phyloP scores from a whole-genome alignment of 441 rosid species.

The Kokia cookei region DNA sequence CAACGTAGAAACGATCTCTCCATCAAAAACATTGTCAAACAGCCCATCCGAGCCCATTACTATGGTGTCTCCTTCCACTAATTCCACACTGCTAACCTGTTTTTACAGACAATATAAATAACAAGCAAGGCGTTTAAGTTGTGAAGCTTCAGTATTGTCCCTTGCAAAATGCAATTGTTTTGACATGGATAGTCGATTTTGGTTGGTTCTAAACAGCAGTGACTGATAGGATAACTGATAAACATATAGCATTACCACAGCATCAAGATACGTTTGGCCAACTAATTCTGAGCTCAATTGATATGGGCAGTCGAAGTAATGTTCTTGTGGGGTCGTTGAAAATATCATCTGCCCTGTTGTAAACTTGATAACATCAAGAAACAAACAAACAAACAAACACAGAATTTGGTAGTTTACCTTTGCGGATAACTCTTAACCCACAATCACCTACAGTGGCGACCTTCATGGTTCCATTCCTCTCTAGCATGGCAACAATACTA shows the following conservation, averaged over 20 bases:
- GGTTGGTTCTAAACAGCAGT: not conserved
- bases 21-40: constrained; percentile 75
- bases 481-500: constrained; percentile 85
- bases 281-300: constrained; percentile 78
- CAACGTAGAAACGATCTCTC: constrained; percentile 60
- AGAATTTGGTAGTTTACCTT: constrained; percentile 33
- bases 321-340: constrained; percentile 81
- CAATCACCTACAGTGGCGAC: constrained; percentile 87
- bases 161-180: not conserved
- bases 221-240: constrained; percentile 1
- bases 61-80: constrained; percentile 56
- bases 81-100: constrained; percentile 65
- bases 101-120: constrained; percentile 1
- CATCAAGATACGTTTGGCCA: constrained; percentile 84
- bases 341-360: constrained; percentile 63
- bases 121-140: not conserved
- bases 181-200: not conserved
- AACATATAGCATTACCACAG: constrained; percentile 37
- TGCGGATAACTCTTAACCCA: constrained; percentile 70
- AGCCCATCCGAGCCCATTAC: constrained; percentile 97
- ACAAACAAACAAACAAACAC: not conserved
- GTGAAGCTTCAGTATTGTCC: not conserved
- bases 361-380: constrained; percentile 1
- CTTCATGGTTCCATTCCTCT: constrained; percentile 63
- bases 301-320: constrained; percentile 87